These are phyloP conservation scores for Tulasnella sp. DNA, from an alignment of 768 basidiomycete genomes.

Conservation along the genomic window DNA sequence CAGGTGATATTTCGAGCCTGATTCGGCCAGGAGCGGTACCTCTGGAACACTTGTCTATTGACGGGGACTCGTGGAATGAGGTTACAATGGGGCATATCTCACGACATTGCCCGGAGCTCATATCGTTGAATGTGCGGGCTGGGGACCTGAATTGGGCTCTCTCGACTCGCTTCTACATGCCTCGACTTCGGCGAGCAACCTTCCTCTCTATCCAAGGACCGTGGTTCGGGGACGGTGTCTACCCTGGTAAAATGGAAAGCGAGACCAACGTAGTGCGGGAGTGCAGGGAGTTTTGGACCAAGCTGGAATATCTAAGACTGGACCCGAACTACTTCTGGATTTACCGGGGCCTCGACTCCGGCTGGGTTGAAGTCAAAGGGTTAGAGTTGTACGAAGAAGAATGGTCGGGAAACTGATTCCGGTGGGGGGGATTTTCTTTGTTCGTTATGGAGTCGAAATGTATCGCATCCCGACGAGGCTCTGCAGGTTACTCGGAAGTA, in stretches of 20 bases:
- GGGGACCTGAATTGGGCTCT: neutral
- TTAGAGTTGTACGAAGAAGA: neutral
- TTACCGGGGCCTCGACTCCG: neutral
- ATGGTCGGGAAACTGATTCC: too few species aligned
- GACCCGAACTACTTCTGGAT: neutral
- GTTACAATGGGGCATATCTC: neutral
- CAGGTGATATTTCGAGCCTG: too few species aligned
- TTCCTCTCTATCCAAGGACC: neutral
- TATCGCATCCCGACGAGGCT: too few species aligned
- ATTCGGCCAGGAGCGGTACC: too few species aligned
- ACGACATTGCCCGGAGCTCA: neutral
- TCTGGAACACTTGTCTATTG: too few species aligned
- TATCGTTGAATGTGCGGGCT: neutral
- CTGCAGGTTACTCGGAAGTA: too few species aligned
- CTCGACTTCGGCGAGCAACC: neutral
- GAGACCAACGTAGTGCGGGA: neutral
- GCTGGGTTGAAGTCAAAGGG: neutral
- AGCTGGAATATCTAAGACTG: neutral
- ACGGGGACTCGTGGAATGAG: too few species aligned
- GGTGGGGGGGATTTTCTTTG: too few species aligned
- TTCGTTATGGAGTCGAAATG: too few species aligned
- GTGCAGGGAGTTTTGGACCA: neutral
- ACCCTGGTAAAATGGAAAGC: neutral
- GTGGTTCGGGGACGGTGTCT: neutral
- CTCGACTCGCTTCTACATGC: neutral